phyloP scores from a whole-genome alignment of 352 stramenopile genomes.

The Phytophthora melonis region DNA sequence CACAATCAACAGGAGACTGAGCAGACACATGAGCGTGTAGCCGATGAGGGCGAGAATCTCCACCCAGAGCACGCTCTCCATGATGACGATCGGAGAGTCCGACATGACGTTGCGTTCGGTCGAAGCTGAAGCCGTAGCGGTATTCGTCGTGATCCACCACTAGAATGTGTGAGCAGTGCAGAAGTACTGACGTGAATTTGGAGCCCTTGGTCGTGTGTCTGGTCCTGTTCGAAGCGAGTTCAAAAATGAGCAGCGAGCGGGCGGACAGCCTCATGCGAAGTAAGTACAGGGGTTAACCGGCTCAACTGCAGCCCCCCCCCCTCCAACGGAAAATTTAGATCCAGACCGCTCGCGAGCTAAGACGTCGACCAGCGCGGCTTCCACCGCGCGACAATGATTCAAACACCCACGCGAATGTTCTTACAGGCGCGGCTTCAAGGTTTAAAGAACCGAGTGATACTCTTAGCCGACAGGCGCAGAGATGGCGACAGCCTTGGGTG shows the following conservation, averaged over 20 bases:
- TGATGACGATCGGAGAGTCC: slow-evolving; percentile 6
- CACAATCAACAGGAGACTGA: slow-evolving; percentile 39
- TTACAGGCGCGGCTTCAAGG: not conserved
- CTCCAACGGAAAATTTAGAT: slow-evolving; percentile 20
- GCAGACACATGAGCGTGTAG: slow-evolving; percentile 44
- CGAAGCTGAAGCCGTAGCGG: not conserved
- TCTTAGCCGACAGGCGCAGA: slow-evolving; percentile 11
- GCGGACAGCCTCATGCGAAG: not conserved
- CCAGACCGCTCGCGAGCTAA: slow-evolving; percentile 10
- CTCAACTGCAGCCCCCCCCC: not conserved
- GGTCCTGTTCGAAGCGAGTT: slow-evolving; percentile 8
- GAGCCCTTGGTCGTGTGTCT: not conserved
- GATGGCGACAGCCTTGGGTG: slow-evolving; percentile 8
- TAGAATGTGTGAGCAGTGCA: not conserved
- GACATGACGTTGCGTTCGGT: not conserved
- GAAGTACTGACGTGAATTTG: not conserved
- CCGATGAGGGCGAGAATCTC: slow-evolving; percentile 40
- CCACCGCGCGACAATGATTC: not conserved
- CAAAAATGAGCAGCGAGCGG: slow-evolving; percentile 6
- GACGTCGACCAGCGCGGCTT: slow-evolving; percentile 6
- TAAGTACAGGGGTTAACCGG: not conserved
- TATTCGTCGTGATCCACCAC: not conserved
- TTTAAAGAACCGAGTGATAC: not conserved
- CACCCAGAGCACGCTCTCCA: slow-evolving; percentile 17
- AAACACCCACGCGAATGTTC: not conserved